Conservation (phyloP, 2,329 filamentous ascomycete species). For the Raffaelea arxii region DNA sequence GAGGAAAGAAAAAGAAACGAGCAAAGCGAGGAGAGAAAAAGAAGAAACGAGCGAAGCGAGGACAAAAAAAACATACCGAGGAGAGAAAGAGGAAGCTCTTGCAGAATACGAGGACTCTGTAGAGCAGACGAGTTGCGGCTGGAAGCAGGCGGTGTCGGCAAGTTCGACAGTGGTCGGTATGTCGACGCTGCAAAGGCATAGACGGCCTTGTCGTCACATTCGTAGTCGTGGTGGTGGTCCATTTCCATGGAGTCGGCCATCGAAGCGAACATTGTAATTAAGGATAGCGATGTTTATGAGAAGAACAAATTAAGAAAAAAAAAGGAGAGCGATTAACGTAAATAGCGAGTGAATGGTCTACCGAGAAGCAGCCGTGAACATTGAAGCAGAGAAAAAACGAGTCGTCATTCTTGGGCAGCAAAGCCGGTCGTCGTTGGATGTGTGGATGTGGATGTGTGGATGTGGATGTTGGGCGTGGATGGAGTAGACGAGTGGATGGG, state of each 20-base stretch:
- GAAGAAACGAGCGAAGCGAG: background rate
- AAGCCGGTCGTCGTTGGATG: too few species aligned
- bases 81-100: background rate
- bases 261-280: background rate
- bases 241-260: background rate
- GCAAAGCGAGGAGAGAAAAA: background rate
- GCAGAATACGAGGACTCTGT: constrained; percentile 27
- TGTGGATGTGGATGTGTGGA: too few species aligned
- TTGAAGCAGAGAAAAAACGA: too few species aligned
- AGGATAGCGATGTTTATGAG: background rate
- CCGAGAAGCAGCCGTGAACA: too few species aligned
- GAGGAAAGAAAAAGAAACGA: constrained; percentile 4
- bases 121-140: constrained; percentile 33
- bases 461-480: too few species aligned
- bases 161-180: constrained; percentile 57
- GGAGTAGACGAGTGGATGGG: too few species aligned
- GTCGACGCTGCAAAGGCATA: constrained; percentile 47
- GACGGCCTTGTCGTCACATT: constrained; percentile 36
- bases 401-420: too few species aligned
- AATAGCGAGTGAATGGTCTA: too few species aligned
- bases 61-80: background rate
- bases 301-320: too few species aligned
- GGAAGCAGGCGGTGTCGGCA: constrained; percentile 56
- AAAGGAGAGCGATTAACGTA: too few species aligned
- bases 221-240: constrained; percentile 20